phyloP scores from a whole-genome alignment of 768 basidiomycete genomes.

The Crepidotus variabilis region DNA sequence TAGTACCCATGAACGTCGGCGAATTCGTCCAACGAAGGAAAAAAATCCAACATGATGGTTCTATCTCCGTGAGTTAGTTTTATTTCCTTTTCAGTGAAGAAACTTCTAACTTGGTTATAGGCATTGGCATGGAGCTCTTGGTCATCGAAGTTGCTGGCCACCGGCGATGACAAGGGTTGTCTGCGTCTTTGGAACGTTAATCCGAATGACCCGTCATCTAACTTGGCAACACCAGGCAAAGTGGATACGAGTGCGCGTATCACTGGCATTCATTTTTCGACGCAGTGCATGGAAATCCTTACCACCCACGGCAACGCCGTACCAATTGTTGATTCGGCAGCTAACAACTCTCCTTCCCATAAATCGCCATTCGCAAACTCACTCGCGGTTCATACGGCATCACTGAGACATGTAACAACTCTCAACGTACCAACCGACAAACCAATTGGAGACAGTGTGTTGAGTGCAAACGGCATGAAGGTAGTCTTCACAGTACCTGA shows the following conservation, averaged over 20 bases:
- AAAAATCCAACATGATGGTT: conserved; percentile 68
- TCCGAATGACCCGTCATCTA: conserved; percentile 14
- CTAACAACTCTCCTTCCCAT: conserved; percentile 9
- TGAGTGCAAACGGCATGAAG: conserved; percentile 48
- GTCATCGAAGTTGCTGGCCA: conserved; percentile 71
- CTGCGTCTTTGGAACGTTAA: conserved; percentile 48
- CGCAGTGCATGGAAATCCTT: conserved; percentile 82
- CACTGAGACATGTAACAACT: conserved; percentile 50
- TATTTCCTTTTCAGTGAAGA: background rate
- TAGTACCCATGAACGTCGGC: conserved; percentile 49
- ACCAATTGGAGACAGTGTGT: conserved; percentile 56
- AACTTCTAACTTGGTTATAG: conserved; percentile 29
- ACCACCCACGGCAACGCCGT: conserved; percentile 58
- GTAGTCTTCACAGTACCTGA: conserved; percentile 58
- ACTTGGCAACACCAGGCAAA: conserved; percentile 40
- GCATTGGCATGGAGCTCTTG: conserved; percentile 86
- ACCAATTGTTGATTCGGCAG: background rate
- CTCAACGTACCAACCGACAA: conserved; percentile 33
- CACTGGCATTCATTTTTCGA: conserved; percentile 69
- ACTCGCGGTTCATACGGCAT: conserved; percentile 52
- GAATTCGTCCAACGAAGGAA: conserved; percentile 53
- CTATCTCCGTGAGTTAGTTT: conserved; percentile 41
- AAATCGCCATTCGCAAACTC: conserved; percentile 28
- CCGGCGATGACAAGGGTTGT: conserved; percentile 51
- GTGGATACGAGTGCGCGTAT: conserved; percentile 56